Evolutionary conservation across 1,139 yeast species (phyloP).

Genomic region (Barnettozyma hawaiiensis): DNA sequence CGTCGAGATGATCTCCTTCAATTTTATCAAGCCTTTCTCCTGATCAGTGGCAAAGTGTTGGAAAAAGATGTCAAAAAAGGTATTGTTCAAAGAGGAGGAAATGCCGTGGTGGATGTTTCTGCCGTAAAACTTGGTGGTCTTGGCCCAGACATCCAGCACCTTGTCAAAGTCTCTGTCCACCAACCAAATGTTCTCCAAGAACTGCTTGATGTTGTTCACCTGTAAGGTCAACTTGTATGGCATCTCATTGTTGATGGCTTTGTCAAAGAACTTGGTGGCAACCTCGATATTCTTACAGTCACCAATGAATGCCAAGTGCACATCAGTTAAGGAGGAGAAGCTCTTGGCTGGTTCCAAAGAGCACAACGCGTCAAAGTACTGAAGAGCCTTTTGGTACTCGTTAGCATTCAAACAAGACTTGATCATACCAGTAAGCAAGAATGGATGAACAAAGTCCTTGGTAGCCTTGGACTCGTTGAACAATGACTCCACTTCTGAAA

Average conservation of each 20-base stretch:
- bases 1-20: slow-evolving; percentile 51
- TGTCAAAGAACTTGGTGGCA: slow-evolving; percentile 68
- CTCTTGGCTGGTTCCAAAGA: slow-evolving; percentile 28
- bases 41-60: slow-evolving; percentile 49
- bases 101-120: slow-evolving; percentile 58
- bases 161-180: slow-evolving; percentile 52
- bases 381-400: slow-evolving; percentile 45
- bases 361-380: slow-evolving; percentile 42
- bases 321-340: slow-evolving; percentile 49
- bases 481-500: slow-evolving; percentile 50
- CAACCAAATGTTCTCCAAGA: slow-evolving; percentile 58
- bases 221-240: slow-evolving; percentile 71
- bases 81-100: slow-evolving; percentile 62
- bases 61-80: slow-evolving; percentile 66
- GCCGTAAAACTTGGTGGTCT: slow-evolving; percentile 54
- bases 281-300: slow-evolving; percentile 68
- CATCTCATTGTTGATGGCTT: slow-evolving; percentile 59
- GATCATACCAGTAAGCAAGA: slow-evolving; percentile 54
- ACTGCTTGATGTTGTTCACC: slow-evolving; percentile 67
- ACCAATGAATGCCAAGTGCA: slow-evolving; percentile 78
- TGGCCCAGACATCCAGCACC: slow-evolving; percentile 58
- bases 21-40: slow-evolving; percentile 47
- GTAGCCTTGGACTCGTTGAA: slow-evolving; percentile 36
- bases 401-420: slow-evolving; percentile 52
- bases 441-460: slow-evolving; percentile 36